Percentiles rank a stretch among this genome's conserved stretches.
These are phyloP conservation scores for Pythium insidiosum DNA, from an alignment of 352 stramenopile genomes.

Conservation along the genomic window DNA sequence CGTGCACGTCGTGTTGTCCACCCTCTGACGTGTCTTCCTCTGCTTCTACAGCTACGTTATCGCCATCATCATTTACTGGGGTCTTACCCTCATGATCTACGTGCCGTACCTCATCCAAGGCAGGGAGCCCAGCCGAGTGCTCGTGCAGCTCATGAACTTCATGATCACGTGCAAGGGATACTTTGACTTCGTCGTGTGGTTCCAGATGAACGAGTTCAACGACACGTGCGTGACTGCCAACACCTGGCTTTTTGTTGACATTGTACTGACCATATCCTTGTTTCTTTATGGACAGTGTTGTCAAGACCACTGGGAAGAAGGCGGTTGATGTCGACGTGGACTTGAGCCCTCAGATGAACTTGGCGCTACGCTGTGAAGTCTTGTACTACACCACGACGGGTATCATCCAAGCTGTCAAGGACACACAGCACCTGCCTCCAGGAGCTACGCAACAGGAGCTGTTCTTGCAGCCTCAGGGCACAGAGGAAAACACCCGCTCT, in stretches of 20 bases:
- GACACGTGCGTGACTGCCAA: too few species aligned
- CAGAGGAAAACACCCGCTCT: conserved; percentile 65
- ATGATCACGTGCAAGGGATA: conserved; percentile 89
- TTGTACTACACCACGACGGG: conserved; percentile 84
- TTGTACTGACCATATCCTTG: too few species aligned
- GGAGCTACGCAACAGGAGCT: conserved; percentile 69
- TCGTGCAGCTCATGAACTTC: conserved; percentile 83
- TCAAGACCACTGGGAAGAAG: conserved; percentile 31
- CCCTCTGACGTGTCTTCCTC: neutral
- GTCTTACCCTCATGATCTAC: conserved; percentile 78
- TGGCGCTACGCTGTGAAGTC: conserved; percentile 77
- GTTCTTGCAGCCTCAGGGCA: conserved; percentile 71
- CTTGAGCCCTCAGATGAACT: conserved; percentile 79
- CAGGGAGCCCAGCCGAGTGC: conserved; percentile 22
- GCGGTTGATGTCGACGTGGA: conserved; percentile 77
- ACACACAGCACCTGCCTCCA: conserved; percentile 57
- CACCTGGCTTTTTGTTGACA: too few species aligned
- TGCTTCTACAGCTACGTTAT: conserved; percentile 63
- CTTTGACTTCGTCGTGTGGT: conserved; percentile 87
- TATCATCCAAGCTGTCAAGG: conserved; percentile 80
- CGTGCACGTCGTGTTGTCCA: conserved; percentile 2
- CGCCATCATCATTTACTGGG: conserved; percentile 89
- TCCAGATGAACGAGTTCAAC: conserved; percentile 84
- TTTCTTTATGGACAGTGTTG: too few species aligned
- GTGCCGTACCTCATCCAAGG: conserved; percentile 76